Evolutionary conservation across 305 asterid genomes (phyloP).

Genomic region (Fraxinus sp.): DNA sequence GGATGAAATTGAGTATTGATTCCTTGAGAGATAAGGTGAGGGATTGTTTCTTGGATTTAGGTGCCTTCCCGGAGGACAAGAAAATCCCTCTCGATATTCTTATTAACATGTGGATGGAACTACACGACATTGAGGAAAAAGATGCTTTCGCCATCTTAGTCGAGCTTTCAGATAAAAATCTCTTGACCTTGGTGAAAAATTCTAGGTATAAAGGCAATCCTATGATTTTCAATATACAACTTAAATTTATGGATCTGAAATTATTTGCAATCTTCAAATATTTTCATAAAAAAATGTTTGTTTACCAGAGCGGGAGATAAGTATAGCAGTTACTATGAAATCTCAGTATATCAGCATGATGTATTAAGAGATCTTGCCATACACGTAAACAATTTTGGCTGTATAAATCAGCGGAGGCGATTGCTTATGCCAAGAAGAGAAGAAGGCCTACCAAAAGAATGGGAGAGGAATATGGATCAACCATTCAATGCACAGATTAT

Average conservation of each 20-base stretch:
- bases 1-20: slow-evolving; percentile 84
- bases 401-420: slow-evolving; percentile 55
- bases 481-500: slow-evolving; percentile 75
- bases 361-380: slow-evolving; percentile 85
- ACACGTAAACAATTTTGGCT: slow-evolving; percentile 57
- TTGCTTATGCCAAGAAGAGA: slow-evolving; percentile 82
- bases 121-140: slow-evolving; percentile 74
- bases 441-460: slow-evolving; percentile 67
- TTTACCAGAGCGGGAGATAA: slow-evolving; percentile 71
- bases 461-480: slow-evolving; percentile 74
- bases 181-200: slow-evolving; percentile 74
- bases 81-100: slow-evolving; percentile 82
- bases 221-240: not conserved
- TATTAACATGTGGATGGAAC: slow-evolving; percentile 89
- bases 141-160: slow-evolving; percentile 83
- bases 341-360: slow-evolving; percentile 83
- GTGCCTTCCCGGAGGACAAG: slow-evolving; percentile 85
- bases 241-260: not conserved
- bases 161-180: slow-evolving; percentile 84
- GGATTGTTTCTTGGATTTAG: slow-evolving; percentile 84
- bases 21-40: slow-evolving; percentile 62
- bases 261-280: not conserved
- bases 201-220: slow-evolving; percentile 44
- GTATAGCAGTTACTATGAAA: slow-evolving; percentile 83
- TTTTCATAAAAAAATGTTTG: not conserved